Base-by-base conservation (phyloP, 2,329 filamentous ascomycete genomes). In the Fusarium liriodendri region DNA sequence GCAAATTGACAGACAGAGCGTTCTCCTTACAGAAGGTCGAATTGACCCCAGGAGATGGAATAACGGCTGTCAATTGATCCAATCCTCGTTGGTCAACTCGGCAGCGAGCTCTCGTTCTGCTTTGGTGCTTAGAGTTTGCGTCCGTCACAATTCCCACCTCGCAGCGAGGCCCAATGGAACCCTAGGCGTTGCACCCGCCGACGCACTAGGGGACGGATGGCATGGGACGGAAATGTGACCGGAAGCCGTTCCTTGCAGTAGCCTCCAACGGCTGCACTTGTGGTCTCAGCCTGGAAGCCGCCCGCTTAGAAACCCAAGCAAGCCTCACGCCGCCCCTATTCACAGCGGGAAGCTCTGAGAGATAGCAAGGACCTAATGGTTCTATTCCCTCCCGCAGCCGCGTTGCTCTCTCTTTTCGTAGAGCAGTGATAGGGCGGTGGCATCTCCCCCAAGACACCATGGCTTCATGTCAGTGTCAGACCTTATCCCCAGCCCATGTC, bases 171-270 rank as follows among this genome's bases (percentile, higher is more conserved):
- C 61, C 50, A 69, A 73, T 42, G 58, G 50, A 59, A 40, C 58
- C 50, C 54, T 62, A 66, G 71, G 61, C 52, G 52, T 62, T 59
- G 63, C 65, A 52, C 59, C 72, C 54, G 62, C 52, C 22, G 29
- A 33, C 61, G 59, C 69, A 67, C 67, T 73, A 75, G 64, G 57
- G 64, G 57, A 62, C 62, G 59, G 66, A 74, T 67, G 73, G 57
- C 60, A 77, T 45, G 66, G 69, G 61, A 62, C 57, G 65, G 59
- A 66, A 77, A 69, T 70, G 61, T 68, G 66, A 71, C 67, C 67
- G 72, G 55, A 68, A 33, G 37, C 55, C 38, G 62, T 71, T 68
- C 74, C 72, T 76, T 72, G 69, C 73, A 78, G 67, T 71, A 77
- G 64, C 69, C 58, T 76, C 37, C 72, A 78, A 71, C 70, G 73